These are phyloP conservation scores for Saccharomycopsis babjevae DNA, from an alignment of 805 yeast species.

Conservation along the genomic window DNA sequence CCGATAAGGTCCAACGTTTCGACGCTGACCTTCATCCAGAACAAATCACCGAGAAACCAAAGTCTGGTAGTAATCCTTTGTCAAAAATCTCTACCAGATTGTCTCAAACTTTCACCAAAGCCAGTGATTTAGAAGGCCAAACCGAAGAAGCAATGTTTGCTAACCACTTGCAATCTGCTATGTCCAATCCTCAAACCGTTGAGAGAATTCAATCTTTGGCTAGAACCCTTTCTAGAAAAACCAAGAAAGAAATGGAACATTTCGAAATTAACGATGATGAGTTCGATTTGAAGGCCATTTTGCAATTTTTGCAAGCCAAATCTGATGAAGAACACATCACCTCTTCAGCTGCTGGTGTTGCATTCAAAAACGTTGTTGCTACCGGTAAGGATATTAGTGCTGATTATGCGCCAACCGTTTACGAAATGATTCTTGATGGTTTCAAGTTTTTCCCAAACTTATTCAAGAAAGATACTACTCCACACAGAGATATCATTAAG, in stretches of 20 bases:
- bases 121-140: conserved; percentile 11
- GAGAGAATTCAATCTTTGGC: conserved; percentile 39
- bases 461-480: conserved; percentile 25
- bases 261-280: conserved; percentile 37
- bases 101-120: conserved; percentile 3
- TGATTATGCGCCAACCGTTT: conserved; percentile 39
- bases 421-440: conserved; percentile 34
- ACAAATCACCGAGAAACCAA: conserved; percentile 1
- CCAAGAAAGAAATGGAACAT: conserved; percentile 34
- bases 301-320: conserved; percentile 31
- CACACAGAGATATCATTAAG: conserved; percentile 26
- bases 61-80: not conserved
- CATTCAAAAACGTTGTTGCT: conserved; percentile 34
- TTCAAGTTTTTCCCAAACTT: conserved; percentile 27
- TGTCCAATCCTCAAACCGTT: conserved; percentile 26
- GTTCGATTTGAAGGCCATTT: conserved; percentile 35
- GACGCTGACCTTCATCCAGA: conserved; percentile 4
- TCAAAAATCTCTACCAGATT: conserved; percentile 7
- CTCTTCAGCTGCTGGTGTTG: conserved; percentile 41
- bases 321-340: conserved; percentile 37
- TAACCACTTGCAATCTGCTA: conserved; percentile 19
- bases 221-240: conserved; percentile 39
- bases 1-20: conserved; percentile 5
- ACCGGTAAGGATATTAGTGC: conserved; percentile 42
- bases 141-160: conserved; percentile 14